Conservation (phyloP, 2,329 filamentous ascomycete genomes). For the Penicillium sp. region DNA sequence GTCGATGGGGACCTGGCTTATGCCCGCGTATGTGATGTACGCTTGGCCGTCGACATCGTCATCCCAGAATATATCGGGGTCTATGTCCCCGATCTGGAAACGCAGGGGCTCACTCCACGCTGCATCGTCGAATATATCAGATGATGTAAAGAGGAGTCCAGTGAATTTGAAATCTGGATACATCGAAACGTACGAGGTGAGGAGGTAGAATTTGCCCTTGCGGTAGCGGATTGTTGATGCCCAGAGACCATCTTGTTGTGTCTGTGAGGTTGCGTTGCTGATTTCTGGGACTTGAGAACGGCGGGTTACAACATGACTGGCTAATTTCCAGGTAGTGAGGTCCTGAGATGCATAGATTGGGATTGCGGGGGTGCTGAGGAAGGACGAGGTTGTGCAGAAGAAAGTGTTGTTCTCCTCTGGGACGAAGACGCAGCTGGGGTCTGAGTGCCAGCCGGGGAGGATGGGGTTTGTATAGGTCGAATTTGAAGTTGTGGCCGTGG, state of each 20-base stretch:
- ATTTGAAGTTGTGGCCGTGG: neutral
- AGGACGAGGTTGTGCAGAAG: constrained; percentile 53
- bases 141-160: constrained; percentile 26
- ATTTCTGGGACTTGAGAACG: constrained; percentile 43
- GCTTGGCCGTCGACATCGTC: constrained; percentile 19
- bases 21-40: constrained; percentile 20
- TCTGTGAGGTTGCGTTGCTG: constrained; percentile 17
- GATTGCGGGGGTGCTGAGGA: constrained; percentile 52
- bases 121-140: constrained; percentile 17
- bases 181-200: constrained; percentile 30
- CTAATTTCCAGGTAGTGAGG: constrained; percentile 32
- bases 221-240: constrained; percentile 48
- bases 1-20: constrained; percentile 26
- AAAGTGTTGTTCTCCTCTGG: constrained; percentile 40
- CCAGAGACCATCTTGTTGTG: constrained; percentile 43
- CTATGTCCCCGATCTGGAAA: constrained; percentile 21
- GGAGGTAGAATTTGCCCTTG: constrained; percentile 47
- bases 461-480: constrained; percentile 32
- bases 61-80: constrained; percentile 31
- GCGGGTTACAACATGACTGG: constrained; percentile 30
- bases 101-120: constrained; percentile 23
- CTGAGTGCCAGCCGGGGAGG: constrained; percentile 53
- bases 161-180: constrained; percentile 12
- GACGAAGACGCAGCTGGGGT: constrained; percentile 53
- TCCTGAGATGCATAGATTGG: constrained; percentile 53